Evolutionary conservation across 148 eudicot species (phyloP).

Genomic region (Rhododendron griersonianum): DNA sequence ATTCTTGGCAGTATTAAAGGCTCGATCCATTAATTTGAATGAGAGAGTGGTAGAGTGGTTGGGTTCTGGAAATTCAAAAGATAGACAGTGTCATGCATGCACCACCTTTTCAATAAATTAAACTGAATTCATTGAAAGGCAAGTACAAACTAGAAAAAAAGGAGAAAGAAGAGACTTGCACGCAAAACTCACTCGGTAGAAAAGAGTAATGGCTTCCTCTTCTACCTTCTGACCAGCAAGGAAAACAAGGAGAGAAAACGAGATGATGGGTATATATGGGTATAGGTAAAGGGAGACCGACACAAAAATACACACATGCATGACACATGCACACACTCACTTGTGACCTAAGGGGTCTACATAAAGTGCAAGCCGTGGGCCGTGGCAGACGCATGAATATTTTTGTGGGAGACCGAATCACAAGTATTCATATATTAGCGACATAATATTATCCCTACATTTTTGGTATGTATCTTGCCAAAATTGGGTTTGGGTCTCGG

Average conservation of each 20-base stretch:
- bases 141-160: neutral
- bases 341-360: no score
- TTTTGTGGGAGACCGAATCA: no score
- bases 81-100: neutral
- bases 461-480: no score
- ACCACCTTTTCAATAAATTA: neutral
- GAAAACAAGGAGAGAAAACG: neutral
- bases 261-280: neutral
- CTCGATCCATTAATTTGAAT: neutral
- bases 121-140: neutral
- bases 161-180: neutral
- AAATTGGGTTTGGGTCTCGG: no score
- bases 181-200: neutral
- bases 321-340: neutral
- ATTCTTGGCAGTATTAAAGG: neutral
- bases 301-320: no score
- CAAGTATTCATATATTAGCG: no score
- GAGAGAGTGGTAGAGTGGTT: neutral
- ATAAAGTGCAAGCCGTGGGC: no score
- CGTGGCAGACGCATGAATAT: no score
- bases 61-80: neutral
- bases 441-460: no score
- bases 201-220: neutral
- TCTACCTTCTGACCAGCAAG: neutral
- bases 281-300: neutral